phyloP scores from a whole-genome alignment of 208 protist species.

The Crithidia sp. region DNA sequence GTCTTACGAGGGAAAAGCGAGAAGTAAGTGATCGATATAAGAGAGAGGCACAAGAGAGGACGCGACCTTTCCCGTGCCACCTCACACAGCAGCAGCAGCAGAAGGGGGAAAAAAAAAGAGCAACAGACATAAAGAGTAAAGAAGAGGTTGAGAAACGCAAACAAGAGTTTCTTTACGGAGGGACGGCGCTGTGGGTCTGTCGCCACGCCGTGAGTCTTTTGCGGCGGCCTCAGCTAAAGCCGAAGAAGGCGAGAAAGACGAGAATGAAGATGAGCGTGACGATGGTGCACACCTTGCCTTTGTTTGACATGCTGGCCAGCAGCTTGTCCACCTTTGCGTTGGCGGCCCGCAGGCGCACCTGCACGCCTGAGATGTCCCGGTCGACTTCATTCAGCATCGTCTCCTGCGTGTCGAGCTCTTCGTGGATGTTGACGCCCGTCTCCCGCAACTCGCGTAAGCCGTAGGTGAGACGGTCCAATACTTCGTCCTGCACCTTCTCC shows the following conservation, averaged over 20 bases:
- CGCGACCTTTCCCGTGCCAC: too few relatives aligned
- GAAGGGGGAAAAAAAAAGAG: not conserved
- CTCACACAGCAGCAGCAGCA: too few relatives aligned
- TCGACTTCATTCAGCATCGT: conserved; percentile 72
- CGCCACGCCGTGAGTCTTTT: not conserved
- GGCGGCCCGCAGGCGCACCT: conserved; percentile 64
- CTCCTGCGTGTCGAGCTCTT: conserved; percentile 76
- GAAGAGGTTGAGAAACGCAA: not conserved
- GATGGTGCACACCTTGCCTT: conserved; percentile 84
- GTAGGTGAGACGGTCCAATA: conserved; percentile 74
- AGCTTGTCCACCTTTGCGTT: conserved; percentile 88
- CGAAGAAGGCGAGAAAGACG: conserved; percentile 57
- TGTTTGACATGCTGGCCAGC: conserved; percentile 84
- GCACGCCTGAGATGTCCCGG: conserved; percentile 63
- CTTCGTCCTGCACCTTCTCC: conserved; percentile 70
- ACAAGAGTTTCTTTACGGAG: not conserved
- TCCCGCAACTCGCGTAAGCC: conserved; percentile 80
- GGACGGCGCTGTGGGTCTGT: too few relatives aligned
- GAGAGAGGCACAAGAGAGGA: too few relatives aligned
- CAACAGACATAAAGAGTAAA: not conserved
- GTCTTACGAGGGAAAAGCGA: too few relatives aligned
- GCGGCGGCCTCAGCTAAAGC: conserved; percentile 13
- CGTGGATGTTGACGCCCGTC: conserved; percentile 80
- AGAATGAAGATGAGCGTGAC: conserved; percentile 53
- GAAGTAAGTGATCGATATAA: too few relatives aligned